Evolutionary conservation across 768 basidiomycete genomes (phyloP), one percentile per base, ranked within the genome.

Genomic region (Lentinula raphanica): DNA sequence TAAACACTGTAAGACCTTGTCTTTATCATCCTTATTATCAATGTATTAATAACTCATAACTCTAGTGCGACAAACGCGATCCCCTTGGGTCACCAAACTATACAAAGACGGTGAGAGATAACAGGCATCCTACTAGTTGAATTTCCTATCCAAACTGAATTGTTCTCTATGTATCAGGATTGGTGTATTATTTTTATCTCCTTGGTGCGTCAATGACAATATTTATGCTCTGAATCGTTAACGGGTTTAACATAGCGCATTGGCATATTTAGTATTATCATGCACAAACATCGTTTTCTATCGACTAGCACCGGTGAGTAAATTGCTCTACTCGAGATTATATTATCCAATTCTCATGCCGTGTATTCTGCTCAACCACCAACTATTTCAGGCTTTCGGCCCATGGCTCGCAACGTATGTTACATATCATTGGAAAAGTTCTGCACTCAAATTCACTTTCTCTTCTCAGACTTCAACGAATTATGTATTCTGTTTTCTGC

Each of bases 401-500:
- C 77, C 76, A 49, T 77, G 76, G 77, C 69, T 77, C 25, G 73
- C 72, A 53, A 73, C 75, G 76, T 76, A 59, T 27, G 72, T 11
- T 25, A 21, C 5, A 23, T 46, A 21, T 23, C n/a, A 28, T n/a
- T 8, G 27, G 19, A 13, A 11, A 21, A 12, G 23, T 39, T 25
- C n/a, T 32, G n/a, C 25, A 25, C 28, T 21, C 35, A 23, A 58
- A 21, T 57, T 28, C 48, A 28, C 9, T 15, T 17, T 27, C 27
- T 50, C 9, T 15, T 17, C 15, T 12, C 36, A 78, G 75, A 13
- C 74, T 74, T 5, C 76, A 78, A 61, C 73, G 76, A 32, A 74
- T 76, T 27, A 60, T 77, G n/a, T 77, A 78, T 62, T 76, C 75
- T 13, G 66, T 77, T 12, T 63, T 78, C 39, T 76, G 74, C 63